Base-by-base conservation (phyloP, 2,329 filamentous ascomycete genomes). In the Pestalotiopsis sp. region DNA sequence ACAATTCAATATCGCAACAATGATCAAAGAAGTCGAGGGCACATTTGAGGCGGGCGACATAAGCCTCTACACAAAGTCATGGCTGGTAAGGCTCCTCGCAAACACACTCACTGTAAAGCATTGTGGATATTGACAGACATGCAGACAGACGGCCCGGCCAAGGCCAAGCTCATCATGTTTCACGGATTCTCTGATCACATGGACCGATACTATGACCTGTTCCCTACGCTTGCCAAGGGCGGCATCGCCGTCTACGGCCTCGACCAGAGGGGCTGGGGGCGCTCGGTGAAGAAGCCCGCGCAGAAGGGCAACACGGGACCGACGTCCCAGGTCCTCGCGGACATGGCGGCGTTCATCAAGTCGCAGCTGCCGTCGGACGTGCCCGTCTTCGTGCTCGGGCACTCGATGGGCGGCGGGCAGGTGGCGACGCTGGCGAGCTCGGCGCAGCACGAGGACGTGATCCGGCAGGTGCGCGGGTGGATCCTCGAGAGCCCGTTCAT, bases 171-270 rank as follows among this genome's bases (percentile, higher is more conserved):
- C 64, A 85, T 96, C 74, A 92, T 97, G 80, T 83, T 98, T 71
- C 95, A 98, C 81, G 95, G 95, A 75, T 98, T 95, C 85, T 94
- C 90, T 79, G 95, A 97, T 80, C 93, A 97, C 80, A 84, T 92
- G 79, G 90, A 92, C 80, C 88, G 90, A 69, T 97, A 97, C 82
- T 87, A 90, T 76, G 85, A 86, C 67, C 87, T 97, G 75, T 95
- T 96, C 81, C 86, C 90, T 5, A 83, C 81, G 14, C 87, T 98
- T 62, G 91, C 92, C 25, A 82, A 84, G 12, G 86, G 86, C 66
- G 93, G 92, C 70, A 94, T 98, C 74, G 90, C 93, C 75, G 87
- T 93, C 62, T 88, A 92, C 76, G 86, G 89, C 70, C 93, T 95
- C 78, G 95, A 98, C 79, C 95, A 97, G 84, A 90, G 90, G 78